Conservation (phyloP, 192 early-diverging fungal species). For the Backusella tuberculispora region DNA sequence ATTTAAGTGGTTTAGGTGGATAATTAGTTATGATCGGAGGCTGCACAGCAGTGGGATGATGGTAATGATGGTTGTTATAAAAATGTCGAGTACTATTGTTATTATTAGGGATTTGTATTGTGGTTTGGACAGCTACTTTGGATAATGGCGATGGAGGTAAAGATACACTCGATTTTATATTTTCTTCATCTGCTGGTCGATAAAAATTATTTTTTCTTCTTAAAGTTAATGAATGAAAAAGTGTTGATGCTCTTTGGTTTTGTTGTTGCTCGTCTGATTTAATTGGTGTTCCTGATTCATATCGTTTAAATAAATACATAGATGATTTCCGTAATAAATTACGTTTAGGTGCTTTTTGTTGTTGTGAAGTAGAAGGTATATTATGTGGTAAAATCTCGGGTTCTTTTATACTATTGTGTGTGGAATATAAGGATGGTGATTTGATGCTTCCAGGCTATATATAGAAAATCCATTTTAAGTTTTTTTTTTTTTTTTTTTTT, state of each 20-base stretch:
- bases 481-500: neutral
- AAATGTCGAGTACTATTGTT: neutral
- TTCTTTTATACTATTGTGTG: neutral
- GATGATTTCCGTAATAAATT: conserved; percentile 31
- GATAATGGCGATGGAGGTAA: conserved; percentile 20
- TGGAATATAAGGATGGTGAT: neutral
- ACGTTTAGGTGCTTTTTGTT: neutral
- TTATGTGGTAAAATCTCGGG: neutral
- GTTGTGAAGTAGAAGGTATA: neutral
- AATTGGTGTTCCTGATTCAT: neutral
- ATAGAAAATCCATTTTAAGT: neutral
- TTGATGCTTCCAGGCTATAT: neutral
- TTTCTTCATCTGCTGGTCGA: neutral
- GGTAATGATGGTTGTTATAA: neutral
- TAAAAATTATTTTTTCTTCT: conserved; percentile 18
- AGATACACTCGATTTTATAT: conserved; percentile 3
- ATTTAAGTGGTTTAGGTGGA: conserved; percentile 37
- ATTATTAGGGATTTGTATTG: conserved; percentile 28
- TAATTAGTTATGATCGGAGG: conserved; percentile 41
- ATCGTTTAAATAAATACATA: conserved; percentile 22
- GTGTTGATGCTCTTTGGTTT: neutral
- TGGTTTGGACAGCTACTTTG: conserved; percentile 40
- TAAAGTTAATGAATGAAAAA: conserved; percentile 8
- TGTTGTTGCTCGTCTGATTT: neutral
- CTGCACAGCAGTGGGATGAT: conserved; percentile 29